Evolutionary conservation across 176 grass and related monocot species (phyloP).

Genomic region (Saccharum spontaneum): DNA sequence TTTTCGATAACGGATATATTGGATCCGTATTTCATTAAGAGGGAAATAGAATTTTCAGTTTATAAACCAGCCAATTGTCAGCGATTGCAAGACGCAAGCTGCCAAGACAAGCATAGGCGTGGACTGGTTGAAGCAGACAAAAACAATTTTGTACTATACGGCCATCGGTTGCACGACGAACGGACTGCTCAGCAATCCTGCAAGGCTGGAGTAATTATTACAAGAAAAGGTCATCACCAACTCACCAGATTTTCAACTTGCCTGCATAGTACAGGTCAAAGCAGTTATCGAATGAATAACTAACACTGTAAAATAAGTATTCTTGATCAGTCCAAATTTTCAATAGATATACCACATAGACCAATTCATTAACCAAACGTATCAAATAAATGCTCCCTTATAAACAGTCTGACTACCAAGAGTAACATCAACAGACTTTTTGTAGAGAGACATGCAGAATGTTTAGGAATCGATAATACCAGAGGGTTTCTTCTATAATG

Average conservation of each 20-base stretch:
- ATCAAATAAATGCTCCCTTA: constrained; percentile 4
- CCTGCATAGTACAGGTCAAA: not conserved
- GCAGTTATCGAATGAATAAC: not conserved
- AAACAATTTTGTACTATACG: no score
- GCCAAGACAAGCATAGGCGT: no score
- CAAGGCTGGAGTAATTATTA: no score
- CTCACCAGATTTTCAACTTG: not conserved
- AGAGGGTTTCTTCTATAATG: not conserved
- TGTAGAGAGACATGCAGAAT: not conserved
- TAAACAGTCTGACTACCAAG: not conserved
- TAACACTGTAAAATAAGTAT: not conserved
- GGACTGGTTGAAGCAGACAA: no score
- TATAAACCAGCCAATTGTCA: no score
- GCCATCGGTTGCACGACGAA: no score
- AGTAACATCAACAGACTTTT: not conserved
- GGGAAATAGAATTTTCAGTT: no score
- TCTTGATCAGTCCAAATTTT: not conserved
- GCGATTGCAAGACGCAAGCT: no score
- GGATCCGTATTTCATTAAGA: no score
- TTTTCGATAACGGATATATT: no score
- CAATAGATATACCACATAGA: not conserved
- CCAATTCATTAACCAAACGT: not conserved
- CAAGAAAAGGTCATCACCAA: not conserved
- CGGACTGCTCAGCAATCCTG: no score
- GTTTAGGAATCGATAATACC: not conserved